Percentiles rank a stretch among this genome's conserved stretches.
Conservation (phyloP, 2,329 filamentous ascomycete genomes). For the Diaporthe australafricana region DNA sequence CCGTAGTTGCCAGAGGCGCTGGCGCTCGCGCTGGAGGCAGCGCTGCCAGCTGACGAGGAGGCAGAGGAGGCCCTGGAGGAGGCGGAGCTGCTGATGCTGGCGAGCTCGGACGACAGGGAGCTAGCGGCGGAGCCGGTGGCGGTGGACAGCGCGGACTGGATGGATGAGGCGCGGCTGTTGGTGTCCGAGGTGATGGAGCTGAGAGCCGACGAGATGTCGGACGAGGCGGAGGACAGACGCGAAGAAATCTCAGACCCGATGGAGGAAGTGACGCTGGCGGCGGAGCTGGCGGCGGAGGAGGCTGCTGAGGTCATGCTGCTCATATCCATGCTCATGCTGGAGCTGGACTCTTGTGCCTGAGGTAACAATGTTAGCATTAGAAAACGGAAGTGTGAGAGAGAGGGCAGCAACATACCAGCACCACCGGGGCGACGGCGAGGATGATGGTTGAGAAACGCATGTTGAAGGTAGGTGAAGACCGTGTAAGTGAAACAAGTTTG, state of each 20-base stretch:
- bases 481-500: neutral
- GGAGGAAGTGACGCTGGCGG: slow-evolving; percentile 33
- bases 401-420: slow-evolving; percentile 18
- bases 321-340: neutral
- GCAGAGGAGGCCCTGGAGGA: slow-evolving; percentile 35
- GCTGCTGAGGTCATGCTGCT: neutral
- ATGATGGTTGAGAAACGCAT: slow-evolving; percentile 62
- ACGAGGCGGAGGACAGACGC: slow-evolving; percentile 22
- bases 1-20: slow-evolving; percentile 41
- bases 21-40: slow-evolving; percentile 35
- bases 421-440: slow-evolving; percentile 46
- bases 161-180: slow-evolving; percentile 37
- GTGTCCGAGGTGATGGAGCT: slow-evolving; percentile 41
- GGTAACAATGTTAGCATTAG: neutral
- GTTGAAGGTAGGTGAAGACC: slow-evolving; percentile 40
- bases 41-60: slow-evolving; percentile 35
- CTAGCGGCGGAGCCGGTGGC: slow-evolving; percentile 41
- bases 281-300: slow-evolving; percentile 15
- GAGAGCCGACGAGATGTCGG: slow-evolving; percentile 38
- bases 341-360: neutral
- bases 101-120: slow-evolving; percentile 33
- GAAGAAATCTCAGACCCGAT: slow-evolving; percentile 42
- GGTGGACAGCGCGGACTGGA: slow-evolving; percentile 45
- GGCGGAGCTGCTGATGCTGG: slow-evolving; percentile 33
- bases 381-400: too few relatives aligned